Conservation (phyloP, 2,329 filamentous ascomycete species). For the Scedosporium minutisporum region DNA sequence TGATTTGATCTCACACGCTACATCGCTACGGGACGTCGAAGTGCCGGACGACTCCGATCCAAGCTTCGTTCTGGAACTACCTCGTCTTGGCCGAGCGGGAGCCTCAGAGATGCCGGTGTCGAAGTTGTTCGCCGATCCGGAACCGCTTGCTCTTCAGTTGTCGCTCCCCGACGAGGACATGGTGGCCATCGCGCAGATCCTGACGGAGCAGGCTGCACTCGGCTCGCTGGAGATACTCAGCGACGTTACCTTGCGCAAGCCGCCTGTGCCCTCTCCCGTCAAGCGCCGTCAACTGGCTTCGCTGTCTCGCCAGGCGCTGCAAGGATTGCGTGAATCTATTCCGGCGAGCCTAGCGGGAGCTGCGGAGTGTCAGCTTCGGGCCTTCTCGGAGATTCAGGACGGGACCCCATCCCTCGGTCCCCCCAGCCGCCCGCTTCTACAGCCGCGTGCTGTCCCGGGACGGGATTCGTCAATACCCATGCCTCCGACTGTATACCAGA, state of each 20-base stretch:
- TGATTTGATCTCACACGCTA: conserved; percentile 41
- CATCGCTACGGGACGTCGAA: conserved; percentile 41
- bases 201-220: conserved; percentile 60
- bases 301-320: conserved; percentile 37
- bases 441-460: conserved; percentile 35
- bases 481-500: conserved; percentile 46
- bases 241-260: conserved; percentile 7
- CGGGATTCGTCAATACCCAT: conserved; percentile 28
- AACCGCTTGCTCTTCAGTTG: conserved; percentile 38
- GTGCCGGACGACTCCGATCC: conserved; percentile 34
- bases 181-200: conserved; percentile 58
- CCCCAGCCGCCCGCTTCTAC: conserved; percentile 26
- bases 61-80: conserved; percentile 38
- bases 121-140: conserved; percentile 49
- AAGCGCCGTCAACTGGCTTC: conserved; percentile 24
- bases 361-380: conserved; percentile 30
- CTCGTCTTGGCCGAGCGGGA: conserved; percentile 37
- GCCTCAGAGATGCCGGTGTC: conserved; percentile 39
- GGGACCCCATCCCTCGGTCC: conserved; percentile 38
- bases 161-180: conserved; percentile 47
- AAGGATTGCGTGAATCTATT: conserved; percentile 33
- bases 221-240: conserved; percentile 31
- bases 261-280: background rate
- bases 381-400: conserved; percentile 48
- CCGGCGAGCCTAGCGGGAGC: conserved; percentile 32